Evolutionary conservation across 108 stramenopile genomes (phyloP).

Genomic region (Skeletonema menzelii): DNA sequence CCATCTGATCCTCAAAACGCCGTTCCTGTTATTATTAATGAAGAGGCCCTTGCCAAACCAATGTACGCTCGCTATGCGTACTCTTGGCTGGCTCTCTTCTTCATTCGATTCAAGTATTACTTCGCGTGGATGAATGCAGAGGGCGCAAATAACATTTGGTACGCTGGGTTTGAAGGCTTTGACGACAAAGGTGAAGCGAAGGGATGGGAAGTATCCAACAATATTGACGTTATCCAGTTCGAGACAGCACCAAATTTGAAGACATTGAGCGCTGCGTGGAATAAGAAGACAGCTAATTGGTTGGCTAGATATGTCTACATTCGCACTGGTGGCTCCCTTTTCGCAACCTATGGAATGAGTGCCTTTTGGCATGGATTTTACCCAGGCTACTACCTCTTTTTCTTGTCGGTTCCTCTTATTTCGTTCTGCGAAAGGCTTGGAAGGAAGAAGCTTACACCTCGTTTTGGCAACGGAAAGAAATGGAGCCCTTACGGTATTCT

Average conservation of each 20-base stretch:
- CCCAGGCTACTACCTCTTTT: slow-evolving; percentile 96
- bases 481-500: slow-evolving; percentile 78
- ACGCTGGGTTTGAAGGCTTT: slow-evolving; percentile 93
- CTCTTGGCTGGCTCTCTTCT: slow-evolving; percentile 84
- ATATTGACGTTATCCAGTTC: slow-evolving; percentile 92
- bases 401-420: slow-evolving; percentile 84
- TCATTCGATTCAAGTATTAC: slow-evolving; percentile 93
- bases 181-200: slow-evolving; percentile 78
- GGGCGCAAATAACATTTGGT: slow-evolving; percentile 91
- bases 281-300: slow-evolving; percentile 95
- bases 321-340: slow-evolving; percentile 78
- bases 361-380: slow-evolving; percentile 99
- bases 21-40: slow-evolving; percentile 63
- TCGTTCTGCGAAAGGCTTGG: slow-evolving; percentile 85
- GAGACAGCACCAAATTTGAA: slow-evolving; percentile 89
- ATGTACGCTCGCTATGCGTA: slow-evolving; percentile 70
- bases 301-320: slow-evolving; percentile 95
- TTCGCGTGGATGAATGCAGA: slow-evolving; percentile 97
- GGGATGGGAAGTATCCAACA: slow-evolving; percentile 90
- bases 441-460: slow-evolving; percentile 83
- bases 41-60: slow-evolving; percentile 61
- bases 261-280: slow-evolving; percentile 87
- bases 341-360: slow-evolving; percentile 88
- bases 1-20: slow-evolving; percentile 79
- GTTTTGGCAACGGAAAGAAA: slow-evolving; percentile 66